Percentiles rank a stretch among this genome's conserved stretches.
Evolutionary conservation across 2,329 filamentous ascomycete genomes (phyloP).

Genomic region (Arthroderma sp.): DNA sequence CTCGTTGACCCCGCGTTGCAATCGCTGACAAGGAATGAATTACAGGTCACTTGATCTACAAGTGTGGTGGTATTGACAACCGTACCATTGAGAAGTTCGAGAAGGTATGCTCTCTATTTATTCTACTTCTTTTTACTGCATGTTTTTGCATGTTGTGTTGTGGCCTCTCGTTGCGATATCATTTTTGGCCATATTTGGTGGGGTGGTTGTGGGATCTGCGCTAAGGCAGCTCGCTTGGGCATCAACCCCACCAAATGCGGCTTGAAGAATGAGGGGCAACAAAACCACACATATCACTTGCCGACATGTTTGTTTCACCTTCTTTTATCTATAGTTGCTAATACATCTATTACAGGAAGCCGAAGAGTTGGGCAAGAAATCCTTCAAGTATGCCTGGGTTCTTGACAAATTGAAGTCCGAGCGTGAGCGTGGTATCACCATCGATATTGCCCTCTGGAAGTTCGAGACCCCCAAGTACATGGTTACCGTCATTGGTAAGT

Average conservation of each 20-base stretch:
- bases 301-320: background rate
- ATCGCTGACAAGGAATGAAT: background rate
- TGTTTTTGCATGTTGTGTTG: constrained; percentile 1
- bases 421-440: constrained; percentile 99
- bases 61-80: constrained; percentile 99
- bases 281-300: no score
- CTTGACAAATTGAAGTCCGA: constrained; percentile 99
- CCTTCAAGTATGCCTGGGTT: constrained; percentile 99
- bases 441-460: constrained; percentile 99
- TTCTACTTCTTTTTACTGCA: constrained; percentile 4
- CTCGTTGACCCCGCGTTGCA: no score
- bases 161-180: background rate
- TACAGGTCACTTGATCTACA: constrained; percentile 95
- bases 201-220: constrained; percentile 1
- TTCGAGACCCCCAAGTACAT: constrained; percentile 98
- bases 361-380: constrained; percentile 98
- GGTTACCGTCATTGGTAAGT: constrained; percentile 90
- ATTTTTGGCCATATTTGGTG: constrained; percentile 2
- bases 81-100: constrained; percentile 99
- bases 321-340: constrained; percentile 7
- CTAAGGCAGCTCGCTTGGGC: background rate
- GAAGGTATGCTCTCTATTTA: constrained; percentile 58
- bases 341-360: constrained; percentile 58
- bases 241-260: constrained; percentile 6
- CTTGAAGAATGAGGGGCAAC: background rate